Conservation (phyloP, 768 basidiomycete species). For the Polyporus arcularius region DNA sequence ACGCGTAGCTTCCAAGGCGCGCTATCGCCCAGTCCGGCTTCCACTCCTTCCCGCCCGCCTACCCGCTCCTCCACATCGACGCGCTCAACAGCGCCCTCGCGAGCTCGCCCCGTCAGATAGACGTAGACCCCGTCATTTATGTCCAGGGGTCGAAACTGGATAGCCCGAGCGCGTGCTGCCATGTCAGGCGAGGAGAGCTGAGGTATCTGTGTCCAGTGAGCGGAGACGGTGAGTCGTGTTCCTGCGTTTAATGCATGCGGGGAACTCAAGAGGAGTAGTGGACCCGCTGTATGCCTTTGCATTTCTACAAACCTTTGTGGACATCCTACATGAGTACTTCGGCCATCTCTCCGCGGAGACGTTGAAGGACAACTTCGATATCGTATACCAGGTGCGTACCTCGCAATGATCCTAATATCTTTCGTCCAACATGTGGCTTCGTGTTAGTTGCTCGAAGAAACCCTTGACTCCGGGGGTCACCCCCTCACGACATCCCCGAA, state of each 20-base stretch:
- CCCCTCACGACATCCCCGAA: conserved; percentile 90
- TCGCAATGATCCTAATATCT: background rate
- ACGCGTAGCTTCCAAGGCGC: conserved; percentile 17
- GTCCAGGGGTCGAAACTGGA: conserved; percentile 52
- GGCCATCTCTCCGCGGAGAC: conserved; percentile 79
- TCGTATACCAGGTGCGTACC: conserved; percentile 81
- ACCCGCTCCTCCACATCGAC: conserved; percentile 85
- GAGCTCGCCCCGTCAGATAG: conserved; percentile 51
- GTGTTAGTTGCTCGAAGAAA: conserved; percentile 85
- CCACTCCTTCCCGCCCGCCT: conserved; percentile 71
- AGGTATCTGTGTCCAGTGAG: conserved; percentile 79
- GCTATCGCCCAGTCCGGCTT: conserved; percentile 93
- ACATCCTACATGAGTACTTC: conserved; percentile 85
- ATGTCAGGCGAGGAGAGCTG: conserved; percentile 75
- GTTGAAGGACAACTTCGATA: conserved; percentile 90
- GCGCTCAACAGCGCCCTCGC: conserved; percentile 74
- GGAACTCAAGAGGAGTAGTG: conserved; percentile 44
- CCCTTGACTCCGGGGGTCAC: conserved; percentile 90
- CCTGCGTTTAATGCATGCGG: background rate
- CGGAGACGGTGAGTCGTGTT: conserved; percentile 67
- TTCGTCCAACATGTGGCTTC: background rate
- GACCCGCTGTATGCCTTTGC: conserved; percentile 90
- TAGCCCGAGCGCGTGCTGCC: conserved; percentile 76
- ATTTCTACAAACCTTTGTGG: conserved; percentile 82
- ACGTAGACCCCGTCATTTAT: conserved; percentile 76